Percentiles rank a stretch among this genome's conserved stretches.
Conservation (phyloP, 2,329 filamentous ascomycete genomes). For the Colletotrichum liaoningense region DNA sequence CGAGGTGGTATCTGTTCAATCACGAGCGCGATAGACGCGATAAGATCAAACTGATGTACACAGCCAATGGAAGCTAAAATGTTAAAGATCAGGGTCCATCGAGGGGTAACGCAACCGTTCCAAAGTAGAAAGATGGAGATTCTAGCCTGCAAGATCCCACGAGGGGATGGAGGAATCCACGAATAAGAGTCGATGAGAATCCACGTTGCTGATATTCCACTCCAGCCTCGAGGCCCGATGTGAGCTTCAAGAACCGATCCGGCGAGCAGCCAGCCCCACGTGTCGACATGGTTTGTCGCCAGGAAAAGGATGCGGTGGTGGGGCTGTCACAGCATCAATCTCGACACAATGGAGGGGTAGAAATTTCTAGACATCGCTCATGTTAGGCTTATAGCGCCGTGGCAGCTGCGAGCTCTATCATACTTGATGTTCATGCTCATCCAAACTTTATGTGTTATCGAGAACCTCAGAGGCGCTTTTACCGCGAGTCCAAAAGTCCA, state of each 20-base stretch:
- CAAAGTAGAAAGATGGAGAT: not conserved
- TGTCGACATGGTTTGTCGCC: slow-evolving; percentile 30
- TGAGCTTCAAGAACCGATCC: slow-evolving; percentile 12
- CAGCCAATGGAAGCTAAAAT: not conserved
- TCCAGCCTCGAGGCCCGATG: slow-evolving; percentile 4
- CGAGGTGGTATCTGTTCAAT: too few species aligned
- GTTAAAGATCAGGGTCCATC: not conserved
- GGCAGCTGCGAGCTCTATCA: not conserved
- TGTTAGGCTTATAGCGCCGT: slow-evolving; percentile 13
- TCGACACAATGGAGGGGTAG: slow-evolving; percentile 21
- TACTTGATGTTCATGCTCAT: not conserved
- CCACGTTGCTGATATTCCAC: slow-evolving; percentile 18
- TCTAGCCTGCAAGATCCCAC: not conserved
- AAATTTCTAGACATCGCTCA: slow-evolving; percentile 29
- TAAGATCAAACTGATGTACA: not conserved
- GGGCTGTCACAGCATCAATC: slow-evolving; percentile 3
- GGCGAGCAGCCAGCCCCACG: slow-evolving; percentile 20
- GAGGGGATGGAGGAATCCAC: too few species aligned
- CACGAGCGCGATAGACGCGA: not conserved
- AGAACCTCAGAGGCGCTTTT: slow-evolving; percentile 4
- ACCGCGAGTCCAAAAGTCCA: not conserved
- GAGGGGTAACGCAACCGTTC: not conserved
- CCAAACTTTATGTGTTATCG: not conserved
- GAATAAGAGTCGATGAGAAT: slow-evolving; percentile 2
- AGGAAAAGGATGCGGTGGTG: not conserved